Percentiles rank a stretch among this genome's conserved stretches.
Conservation (phyloP, 1,139 yeast genomes). For the Yamadazyma atlantica region DNA sequence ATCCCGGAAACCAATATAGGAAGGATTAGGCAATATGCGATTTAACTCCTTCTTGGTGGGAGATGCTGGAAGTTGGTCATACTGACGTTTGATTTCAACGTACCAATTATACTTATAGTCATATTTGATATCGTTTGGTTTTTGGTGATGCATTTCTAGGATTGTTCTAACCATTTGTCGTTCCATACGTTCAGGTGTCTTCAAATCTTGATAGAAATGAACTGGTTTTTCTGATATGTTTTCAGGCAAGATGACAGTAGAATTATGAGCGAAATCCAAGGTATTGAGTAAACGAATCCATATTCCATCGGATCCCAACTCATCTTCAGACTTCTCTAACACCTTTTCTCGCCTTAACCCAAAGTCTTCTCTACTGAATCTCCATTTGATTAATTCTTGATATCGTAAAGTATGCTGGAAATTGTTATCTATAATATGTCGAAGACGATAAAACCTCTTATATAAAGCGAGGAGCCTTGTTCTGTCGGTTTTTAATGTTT, state of each 20-base stretch:
- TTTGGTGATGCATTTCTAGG: constrained; percentile 28
- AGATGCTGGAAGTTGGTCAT: constrained; percentile 9
- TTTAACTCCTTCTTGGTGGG: constrained; percentile 14
- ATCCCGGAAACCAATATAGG: constrained; percentile 16
- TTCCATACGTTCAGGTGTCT: constrained; percentile 23
- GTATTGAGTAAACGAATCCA: constrained; percentile 31
- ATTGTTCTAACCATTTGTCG: constrained; percentile 28
- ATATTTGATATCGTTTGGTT: constrained; percentile 29
- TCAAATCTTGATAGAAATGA: constrained; percentile 23
- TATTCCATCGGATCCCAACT: constrained; percentile 15
- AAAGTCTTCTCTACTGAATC: constrained; percentile 24
- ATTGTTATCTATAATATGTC: constrained; percentile 25
- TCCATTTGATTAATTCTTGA: constrained; percentile 24
- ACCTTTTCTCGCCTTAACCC: constrained; percentile 17
- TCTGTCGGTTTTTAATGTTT: not conserved
- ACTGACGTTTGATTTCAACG: constrained; percentile 9
- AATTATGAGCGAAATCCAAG: constrained; percentile 38
- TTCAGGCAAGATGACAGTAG: constrained; percentile 27
- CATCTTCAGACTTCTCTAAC: constrained; percentile 10
- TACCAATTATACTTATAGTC: constrained; percentile 34
- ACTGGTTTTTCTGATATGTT: constrained; percentile 15
- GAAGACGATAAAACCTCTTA: constrained; percentile 32
- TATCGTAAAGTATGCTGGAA: constrained; percentile 16
- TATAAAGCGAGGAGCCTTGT: constrained; percentile 22
- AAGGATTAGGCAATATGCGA: constrained; percentile 6